Base-by-base conservation (phyloP, 2,329 filamentous ascomycete genomes). In the Phoma sp. region DNA sequence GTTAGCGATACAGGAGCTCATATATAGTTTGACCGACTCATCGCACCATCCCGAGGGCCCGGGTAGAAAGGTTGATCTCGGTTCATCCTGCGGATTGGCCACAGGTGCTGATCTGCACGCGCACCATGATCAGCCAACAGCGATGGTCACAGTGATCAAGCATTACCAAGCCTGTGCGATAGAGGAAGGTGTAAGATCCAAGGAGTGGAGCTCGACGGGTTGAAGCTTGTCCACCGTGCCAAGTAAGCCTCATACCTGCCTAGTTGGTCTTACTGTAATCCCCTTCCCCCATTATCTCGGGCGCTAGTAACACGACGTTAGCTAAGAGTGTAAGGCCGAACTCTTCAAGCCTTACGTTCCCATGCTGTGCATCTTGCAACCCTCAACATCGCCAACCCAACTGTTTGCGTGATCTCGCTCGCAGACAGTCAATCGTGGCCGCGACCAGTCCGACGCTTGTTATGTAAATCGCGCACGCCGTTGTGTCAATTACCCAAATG, bases 201-300 rank as follows among this genome's bases (percentile, higher is more conserved):
- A 52, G 40, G 33, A 46, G 42, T 41, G 49, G 49, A 47, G 29
- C n/a, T 37, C 9, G n/a, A n/a, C n/a, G 10, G 27, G 23, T 7
- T 25, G 32, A 60, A 60, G 57, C 54, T 60, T 57, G 47, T 46
- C 43, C 25, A 24, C 14, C 51, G 42, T 51, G 50, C 47, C 58
- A 53, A 44, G 51, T 22, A 23, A 30, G 24, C 8, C 29, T 46
- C 10, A 13, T 43, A 39, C 52, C 60, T 62, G 46, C 60, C 57
- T 55, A n/a, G 48, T 41, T 7, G 0, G 50, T 51, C 10, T 40
- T 61, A 59, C 24, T 18, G 13, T 22, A 22, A 33, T 33, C 32
- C 13, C 13, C 32, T 5, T n/a, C 35, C 7, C n/a, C 7, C n/a
- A 37, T 9, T 18, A 37, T 37, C n/a, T 37, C 13, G 35, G 13